These are phyloP conservation scores for Chalara sp. DNA, from an alignment of 2,329 filamentous ascomycete genomes.

Conservation along the genomic window DNA sequence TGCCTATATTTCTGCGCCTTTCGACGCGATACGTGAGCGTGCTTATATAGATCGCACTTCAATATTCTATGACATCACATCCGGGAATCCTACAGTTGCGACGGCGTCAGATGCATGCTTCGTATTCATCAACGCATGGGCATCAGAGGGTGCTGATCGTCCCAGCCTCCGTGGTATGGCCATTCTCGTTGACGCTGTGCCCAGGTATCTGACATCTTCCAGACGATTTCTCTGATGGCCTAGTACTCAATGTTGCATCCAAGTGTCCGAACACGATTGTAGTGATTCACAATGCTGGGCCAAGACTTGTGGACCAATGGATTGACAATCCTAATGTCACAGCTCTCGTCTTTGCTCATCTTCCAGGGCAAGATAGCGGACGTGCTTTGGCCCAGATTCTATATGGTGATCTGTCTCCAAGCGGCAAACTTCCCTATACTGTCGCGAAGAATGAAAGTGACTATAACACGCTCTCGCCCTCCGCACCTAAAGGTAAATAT, in stretches of 20 bases:
- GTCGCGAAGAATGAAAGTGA: slow-evolving; percentile 50
- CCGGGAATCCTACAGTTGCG: slow-evolving; percentile 40
- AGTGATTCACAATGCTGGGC: slow-evolving; percentile 56
- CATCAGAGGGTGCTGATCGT: slow-evolving; percentile 65
- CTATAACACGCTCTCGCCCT: slow-evolving; percentile 41
- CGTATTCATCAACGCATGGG: slow-evolving; percentile 61
- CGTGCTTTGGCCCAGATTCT: slow-evolving; percentile 54
- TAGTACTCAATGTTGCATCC: slow-evolving; percentile 46
- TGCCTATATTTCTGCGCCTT: slow-evolving; percentile 44
- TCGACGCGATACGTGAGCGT: slow-evolving; percentile 45
- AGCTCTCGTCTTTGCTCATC: slow-evolving; percentile 53
- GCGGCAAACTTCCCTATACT: slow-evolving; percentile 49
- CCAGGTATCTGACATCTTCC: no score
- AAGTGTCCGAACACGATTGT: slow-evolving; percentile 56
- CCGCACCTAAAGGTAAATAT: slow-evolving; percentile 32
- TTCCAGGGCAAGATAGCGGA: slow-evolving; percentile 56
- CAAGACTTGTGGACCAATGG: slow-evolving; percentile 51
- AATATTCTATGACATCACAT: slow-evolving; percentile 52
- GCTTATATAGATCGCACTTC: slow-evolving; percentile 49
- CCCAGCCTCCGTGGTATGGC: slow-evolving; percentile 38
- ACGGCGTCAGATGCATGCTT: slow-evolving; percentile 54
- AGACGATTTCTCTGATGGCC: slow-evolving; percentile 13
- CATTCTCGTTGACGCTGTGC: neutral
- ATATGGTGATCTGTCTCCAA: slow-evolving; percentile 53
- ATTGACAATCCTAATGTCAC: slow-evolving; percentile 53